A percentile compares a stretch with the other conserved stretches of the same genome.
These are phyloP conservation scores for Spatholobus suberectus DNA, from an alignment of 306 rosid species.

Conservation along the genomic window DNA sequence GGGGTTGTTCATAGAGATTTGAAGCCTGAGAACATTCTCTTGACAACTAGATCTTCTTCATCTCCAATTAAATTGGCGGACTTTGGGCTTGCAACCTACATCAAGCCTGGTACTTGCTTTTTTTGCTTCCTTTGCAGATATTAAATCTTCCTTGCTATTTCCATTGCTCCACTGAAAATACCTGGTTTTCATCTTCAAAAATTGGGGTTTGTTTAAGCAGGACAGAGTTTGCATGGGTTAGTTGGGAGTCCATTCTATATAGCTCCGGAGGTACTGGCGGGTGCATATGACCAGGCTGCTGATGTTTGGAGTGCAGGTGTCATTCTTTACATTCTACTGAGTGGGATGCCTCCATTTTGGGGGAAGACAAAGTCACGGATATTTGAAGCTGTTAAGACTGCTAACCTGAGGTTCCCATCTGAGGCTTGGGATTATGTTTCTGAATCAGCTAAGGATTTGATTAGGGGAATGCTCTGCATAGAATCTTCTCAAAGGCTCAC, in stretches of 20 bases:
- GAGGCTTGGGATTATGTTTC: constrained; percentile 73
- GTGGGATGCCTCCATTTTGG: constrained; percentile 92
- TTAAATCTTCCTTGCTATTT: constrained; percentile 5
- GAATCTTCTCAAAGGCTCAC: constrained; percentile 76
- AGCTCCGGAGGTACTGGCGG: constrained; percentile 89
- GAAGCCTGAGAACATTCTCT: constrained; percentile 86
- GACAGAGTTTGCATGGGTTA: constrained; percentile 79
- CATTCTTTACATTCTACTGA: constrained; percentile 80
- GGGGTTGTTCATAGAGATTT: constrained; percentile 88
- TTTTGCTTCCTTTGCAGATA: constrained; percentile 32
- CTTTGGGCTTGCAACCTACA: constrained; percentile 90
- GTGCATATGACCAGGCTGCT: constrained; percentile 81
- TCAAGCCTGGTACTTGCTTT: constrained; percentile 72
- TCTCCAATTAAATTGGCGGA: constrained; percentile 89
- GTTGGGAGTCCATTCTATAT: constrained; percentile 95
- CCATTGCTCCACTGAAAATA: constrained; percentile 10
- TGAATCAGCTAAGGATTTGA: constrained; percentile 73
- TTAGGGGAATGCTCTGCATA: constrained; percentile 70
- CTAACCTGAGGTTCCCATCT: constrained; percentile 73
- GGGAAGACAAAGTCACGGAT: constrained; percentile 82
- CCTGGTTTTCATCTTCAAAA: constrained; percentile 40
- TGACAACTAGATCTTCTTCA: constrained; percentile 68
- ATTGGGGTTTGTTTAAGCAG: constrained; percentile 60
- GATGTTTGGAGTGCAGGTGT: constrained; percentile 95
- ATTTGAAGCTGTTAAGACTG: constrained; percentile 75